Evolutionary conservation across 805 yeast species (phyloP).

Genomic region (Kodamaea neixiangensis): DNA sequence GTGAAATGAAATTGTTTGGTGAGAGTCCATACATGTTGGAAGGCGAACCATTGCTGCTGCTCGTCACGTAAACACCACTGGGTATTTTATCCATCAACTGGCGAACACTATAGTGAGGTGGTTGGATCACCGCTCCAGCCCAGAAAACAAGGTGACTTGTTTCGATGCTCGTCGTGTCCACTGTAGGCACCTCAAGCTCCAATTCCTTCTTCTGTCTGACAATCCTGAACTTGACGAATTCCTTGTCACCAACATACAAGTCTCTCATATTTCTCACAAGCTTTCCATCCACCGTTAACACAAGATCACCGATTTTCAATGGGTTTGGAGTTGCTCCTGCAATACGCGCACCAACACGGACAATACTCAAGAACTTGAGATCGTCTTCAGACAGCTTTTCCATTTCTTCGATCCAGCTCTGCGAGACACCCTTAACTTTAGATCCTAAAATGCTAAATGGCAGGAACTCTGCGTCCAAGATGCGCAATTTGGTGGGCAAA

Average conservation of each 20-base stretch:
- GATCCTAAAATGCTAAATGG: constrained; percentile 71
- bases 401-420: constrained; percentile 71
- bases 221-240: constrained; percentile 55
- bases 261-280: constrained; percentile 70
- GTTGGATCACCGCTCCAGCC: constrained; percentile 82
- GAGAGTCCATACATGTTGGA: constrained; percentile 79
- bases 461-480: constrained; percentile 78
- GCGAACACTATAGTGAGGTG: constrained; percentile 91
- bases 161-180: constrained; percentile 53
- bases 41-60: constrained; percentile 79
- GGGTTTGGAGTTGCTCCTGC: constrained; percentile 31
- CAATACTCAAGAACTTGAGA: constrained; percentile 70
- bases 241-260: constrained; percentile 49
- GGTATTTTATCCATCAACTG: constrained; percentile 79
- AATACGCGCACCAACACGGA: constrained; percentile 59
- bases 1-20: constrained; percentile 84
- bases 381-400: constrained; percentile 66
- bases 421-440: constrained; percentile 84
- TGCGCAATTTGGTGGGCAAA: constrained; percentile 54
- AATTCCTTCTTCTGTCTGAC: constrained; percentile 71
- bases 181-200: constrained; percentile 64
- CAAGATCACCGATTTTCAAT: constrained; percentile 69
- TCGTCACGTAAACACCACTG: constrained; percentile 79
- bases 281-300: constrained; percentile 67
- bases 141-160: constrained; percentile 74